Conservation (phyloP, 1,139 yeast genomes). For the Yamadazyma blattariae region DNA sequence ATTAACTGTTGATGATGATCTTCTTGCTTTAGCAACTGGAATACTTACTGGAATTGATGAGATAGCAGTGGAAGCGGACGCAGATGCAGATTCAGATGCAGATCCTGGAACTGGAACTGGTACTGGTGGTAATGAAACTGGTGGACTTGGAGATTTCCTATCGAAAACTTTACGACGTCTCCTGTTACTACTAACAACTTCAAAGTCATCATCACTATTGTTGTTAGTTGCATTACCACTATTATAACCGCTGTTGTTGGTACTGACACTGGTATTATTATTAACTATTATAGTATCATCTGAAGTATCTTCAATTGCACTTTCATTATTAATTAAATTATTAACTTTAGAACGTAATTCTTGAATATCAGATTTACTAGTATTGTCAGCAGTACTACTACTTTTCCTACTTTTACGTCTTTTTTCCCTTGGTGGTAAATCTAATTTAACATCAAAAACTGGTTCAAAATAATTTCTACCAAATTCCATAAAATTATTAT, state of each 20-base stretch:
- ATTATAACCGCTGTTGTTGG: too few relatives aligned
- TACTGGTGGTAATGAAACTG: neutral
- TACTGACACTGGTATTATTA: neutral
- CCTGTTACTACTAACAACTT: constrained; percentile 26
- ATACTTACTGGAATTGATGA: neutral
- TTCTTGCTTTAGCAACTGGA: constrained; percentile 1
- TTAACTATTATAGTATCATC: constrained; percentile 2
- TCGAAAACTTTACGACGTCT: constrained; percentile 18
- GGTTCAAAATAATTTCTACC: constrained; percentile 46
- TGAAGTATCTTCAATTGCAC: constrained; percentile 7
- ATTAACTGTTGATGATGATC: constrained; percentile 1
- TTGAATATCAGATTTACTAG: constrained; percentile 17
- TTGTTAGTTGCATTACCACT: neutral
- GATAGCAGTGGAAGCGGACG: neutral
- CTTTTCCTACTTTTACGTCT: constrained; percentile 30
- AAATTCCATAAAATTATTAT: constrained; percentile 50
- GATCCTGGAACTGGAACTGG: neutral
- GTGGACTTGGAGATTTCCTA: constrained; percentile 10
- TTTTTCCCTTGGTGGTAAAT: constrained; percentile 14
- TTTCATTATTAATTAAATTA: constrained; percentile 11
- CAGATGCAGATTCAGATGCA: neutral
- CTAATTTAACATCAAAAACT: constrained; percentile 38
- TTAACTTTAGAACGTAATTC: constrained; percentile 19
- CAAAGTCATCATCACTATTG: constrained; percentile 30
- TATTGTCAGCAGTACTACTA: constrained; percentile 15